phyloP scores from a whole-genome alignment of 345 rosid genomes.

The Corchorus olitorius region DNA sequence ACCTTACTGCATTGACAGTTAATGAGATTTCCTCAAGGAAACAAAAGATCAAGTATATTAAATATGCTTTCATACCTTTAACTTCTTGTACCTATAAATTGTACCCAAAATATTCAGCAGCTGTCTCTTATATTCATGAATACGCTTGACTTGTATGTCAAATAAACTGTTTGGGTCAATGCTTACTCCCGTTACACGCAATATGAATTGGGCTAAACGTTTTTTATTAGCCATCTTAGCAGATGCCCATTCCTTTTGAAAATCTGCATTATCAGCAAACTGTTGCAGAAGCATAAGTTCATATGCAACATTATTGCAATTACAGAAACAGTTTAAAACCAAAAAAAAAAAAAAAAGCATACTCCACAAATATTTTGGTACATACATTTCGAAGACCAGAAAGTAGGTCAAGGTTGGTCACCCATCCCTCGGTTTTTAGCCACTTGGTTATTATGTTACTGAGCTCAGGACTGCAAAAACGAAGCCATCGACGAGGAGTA shows the following conservation, averaged over 20 bases:
- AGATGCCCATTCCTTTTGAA: slow-evolving; percentile 90
- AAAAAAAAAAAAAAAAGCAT: no score
- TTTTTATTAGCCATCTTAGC: slow-evolving; percentile 90
- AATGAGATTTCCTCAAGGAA: background rate
- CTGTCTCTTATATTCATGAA: slow-evolving; percentile 98
- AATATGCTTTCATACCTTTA: slow-evolving; percentile 63
- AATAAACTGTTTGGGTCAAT: slow-evolving; percentile 82
- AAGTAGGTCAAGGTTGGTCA: slow-evolving; percentile 83
- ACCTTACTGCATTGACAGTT: background rate
- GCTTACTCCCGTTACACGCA: slow-evolving; percentile 74
- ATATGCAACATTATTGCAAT: slow-evolving; percentile 15
- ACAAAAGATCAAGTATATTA: background rate
- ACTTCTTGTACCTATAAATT: slow-evolving; percentile 82
- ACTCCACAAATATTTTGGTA: slow-evolving; percentile 17
- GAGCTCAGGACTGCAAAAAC: slow-evolving; percentile 95
- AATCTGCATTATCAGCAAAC: slow-evolving; percentile 74
- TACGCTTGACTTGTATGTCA: slow-evolving; percentile 98
- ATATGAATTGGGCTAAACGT: slow-evolving; percentile 72
- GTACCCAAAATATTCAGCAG: slow-evolving; percentile 88
- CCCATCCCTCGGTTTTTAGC: slow-evolving; percentile 90
- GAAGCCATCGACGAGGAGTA: slow-evolving; percentile 97
- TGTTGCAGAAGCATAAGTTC: slow-evolving; percentile 41
- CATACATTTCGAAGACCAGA: slow-evolving; percentile 79
- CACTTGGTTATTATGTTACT: slow-evolving; percentile 89
- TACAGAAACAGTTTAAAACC: slow-evolving; percentile 17